A percentile compares a stretch with the other conserved stretches of the same genome.
phyloP scores from a whole-genome alignment of 2,329 filamentous ascomycete genomes.

The Botrytis hyacinthi region DNA sequence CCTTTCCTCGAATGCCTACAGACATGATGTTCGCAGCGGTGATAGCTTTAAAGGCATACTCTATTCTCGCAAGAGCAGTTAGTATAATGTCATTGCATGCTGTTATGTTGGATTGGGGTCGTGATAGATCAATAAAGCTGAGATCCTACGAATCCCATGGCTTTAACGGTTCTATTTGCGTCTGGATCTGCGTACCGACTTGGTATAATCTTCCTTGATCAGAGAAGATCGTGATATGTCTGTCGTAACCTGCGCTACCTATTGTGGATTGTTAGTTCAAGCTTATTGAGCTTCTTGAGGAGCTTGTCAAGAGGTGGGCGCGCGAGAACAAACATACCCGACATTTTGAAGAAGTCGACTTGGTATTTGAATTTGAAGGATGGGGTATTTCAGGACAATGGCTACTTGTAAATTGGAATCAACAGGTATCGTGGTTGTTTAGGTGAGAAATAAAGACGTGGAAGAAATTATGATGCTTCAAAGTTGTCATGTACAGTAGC shows the following conservation, averaged over 20 bases:
- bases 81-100: slow-evolving; percentile 8
- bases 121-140: slow-evolving; percentile 18
- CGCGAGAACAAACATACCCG: slow-evolving; percentile 38
- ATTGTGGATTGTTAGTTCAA: slow-evolving; percentile 35
- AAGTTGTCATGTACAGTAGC: slow-evolving; percentile 17
- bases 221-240: slow-evolving; percentile 99
- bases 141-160: slow-evolving; percentile 23
- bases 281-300: slow-evolving; percentile 14
- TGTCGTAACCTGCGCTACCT: slow-evolving; percentile 90
- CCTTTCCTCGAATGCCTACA: slow-evolving; percentile 90
- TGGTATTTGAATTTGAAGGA: not conserved
- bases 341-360: slow-evolving; percentile 37
- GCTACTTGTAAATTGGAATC: not conserved
- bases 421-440: not conserved
- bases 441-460: not conserved
- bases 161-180: slow-evolving; percentile 19
- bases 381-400: not conserved
- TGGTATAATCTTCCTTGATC: slow-evolving; percentile 98
- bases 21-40: slow-evolving; percentile 99
- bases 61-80: slow-evolving; percentile 47
- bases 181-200: slow-evolving; percentile 73
- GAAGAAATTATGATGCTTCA: slow-evolving; percentile 15
- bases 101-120: slow-evolving; percentile 16
- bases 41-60: slow-evolving; percentile 99
- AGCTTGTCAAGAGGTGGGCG: slow-evolving; percentile 21